These are phyloP conservation scores for Smallanthus sonchifolius DNA, from an alignment of 129 eudicot species.

Conservation along the genomic window DNA sequence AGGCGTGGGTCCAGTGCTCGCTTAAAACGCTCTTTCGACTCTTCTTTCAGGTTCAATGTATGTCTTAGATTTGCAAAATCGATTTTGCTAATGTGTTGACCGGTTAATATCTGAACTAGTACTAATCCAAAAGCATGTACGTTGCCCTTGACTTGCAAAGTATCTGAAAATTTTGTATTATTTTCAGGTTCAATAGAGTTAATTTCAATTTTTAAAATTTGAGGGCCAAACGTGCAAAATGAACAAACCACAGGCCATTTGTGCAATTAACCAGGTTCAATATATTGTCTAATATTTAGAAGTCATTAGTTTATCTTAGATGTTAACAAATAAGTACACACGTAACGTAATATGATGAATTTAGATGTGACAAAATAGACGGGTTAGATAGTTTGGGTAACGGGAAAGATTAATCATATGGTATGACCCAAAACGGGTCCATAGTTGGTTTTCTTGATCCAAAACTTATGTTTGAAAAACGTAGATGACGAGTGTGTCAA, in stretches of 20 bases:
- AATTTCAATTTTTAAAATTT: too few species aligned
- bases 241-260: too few species aligned
- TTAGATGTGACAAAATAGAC: background rate
- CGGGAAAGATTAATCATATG: background rate
- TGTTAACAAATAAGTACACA: background rate
- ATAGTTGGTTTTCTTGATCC: background rate
- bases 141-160: constrained; percentile 8
- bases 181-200: background rate
- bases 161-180: background rate
- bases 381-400: background rate
- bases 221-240: too few species aligned
- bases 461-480: background rate
- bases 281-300: background rate
- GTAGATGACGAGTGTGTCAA: background rate
- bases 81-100: constrained; percentile 7
- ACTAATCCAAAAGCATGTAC: constrained; percentile 1
- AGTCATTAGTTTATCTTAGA: background rate
- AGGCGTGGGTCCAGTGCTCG: constrained; percentile 1
- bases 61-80: background rate
- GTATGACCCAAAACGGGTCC: background rate
- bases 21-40: background rate
- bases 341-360: background rate
- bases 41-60: background rate
- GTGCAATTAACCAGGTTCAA: too few species aligned
- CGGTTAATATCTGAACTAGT: background rate